These are phyloP conservation scores for Pythium pyrilobum DNA, from an alignment of 352 stramenopile species.

Conservation along the genomic window DNA sequence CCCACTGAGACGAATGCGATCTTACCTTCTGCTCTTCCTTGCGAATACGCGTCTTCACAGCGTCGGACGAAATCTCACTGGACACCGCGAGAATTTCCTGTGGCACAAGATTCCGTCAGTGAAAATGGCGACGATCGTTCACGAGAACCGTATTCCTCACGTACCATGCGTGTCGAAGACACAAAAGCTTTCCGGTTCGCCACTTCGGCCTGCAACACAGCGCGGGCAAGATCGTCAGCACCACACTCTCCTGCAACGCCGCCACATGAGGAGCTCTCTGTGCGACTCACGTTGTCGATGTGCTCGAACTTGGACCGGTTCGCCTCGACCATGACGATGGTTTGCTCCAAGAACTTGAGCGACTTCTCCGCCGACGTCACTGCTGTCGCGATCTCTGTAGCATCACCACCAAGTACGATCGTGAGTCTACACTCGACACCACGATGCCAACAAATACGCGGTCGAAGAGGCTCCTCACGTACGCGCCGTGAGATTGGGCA, in stretches of 20 bases:
- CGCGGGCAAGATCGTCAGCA: no score
- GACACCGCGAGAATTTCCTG: slow-evolving; percentile 60
- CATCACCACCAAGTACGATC: not conserved
- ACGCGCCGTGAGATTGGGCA: slow-evolving; percentile 54
- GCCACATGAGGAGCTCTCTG: no score
- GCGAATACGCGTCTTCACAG: slow-evolving; percentile 46
- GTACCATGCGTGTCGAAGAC: slow-evolving; percentile 38
- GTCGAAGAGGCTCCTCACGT: slow-evolving; percentile 11
- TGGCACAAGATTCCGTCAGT: not conserved
- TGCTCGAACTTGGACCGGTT: slow-evolving; percentile 79
- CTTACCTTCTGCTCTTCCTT: slow-evolving; percentile 64
- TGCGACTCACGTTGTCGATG: slow-evolving; percentile 57
- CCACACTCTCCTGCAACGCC: no score
- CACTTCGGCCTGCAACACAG: slow-evolving; percentile 38
- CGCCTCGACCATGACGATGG: slow-evolving; percentile 74
- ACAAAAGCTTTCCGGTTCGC: slow-evolving; percentile 68
- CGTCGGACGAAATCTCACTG: slow-evolving; percentile 50
- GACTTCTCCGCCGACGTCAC: slow-evolving; percentile 63
- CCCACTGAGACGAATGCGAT: not conserved
- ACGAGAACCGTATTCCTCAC: not conserved
- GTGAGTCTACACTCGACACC: no score
- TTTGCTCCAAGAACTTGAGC: slow-evolving; percentile 78
- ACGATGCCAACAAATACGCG: no score
- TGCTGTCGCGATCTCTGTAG: slow-evolving; percentile 50
- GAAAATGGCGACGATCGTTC: not conserved